Conservation (phyloP, 257 asterid species). For the Scutellaria barbata region DNA sequence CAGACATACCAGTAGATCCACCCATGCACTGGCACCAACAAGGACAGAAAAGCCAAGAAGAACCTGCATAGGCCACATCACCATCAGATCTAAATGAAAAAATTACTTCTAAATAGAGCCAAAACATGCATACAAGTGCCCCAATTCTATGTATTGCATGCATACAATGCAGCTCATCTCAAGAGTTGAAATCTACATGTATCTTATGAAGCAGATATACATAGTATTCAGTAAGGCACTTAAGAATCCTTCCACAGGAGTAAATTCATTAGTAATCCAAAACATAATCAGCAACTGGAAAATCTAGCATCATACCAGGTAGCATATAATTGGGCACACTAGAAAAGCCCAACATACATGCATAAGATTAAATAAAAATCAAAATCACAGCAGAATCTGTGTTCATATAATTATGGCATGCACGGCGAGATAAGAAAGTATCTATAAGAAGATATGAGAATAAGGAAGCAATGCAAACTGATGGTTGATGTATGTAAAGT, state of each 20-base stretch:
- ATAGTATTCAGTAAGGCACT: neutral
- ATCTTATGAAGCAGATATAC: slow-evolving; percentile 7
- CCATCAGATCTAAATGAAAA: slow-evolving; percentile 22
- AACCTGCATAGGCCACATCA: slow-evolving; percentile 55
- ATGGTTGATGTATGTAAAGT: slow-evolving; percentile 19
- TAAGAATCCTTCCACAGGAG: neutral
- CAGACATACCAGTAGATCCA: slow-evolving; percentile 85
- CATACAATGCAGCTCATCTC: slow-evolving; percentile 7
- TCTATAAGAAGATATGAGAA: slow-evolving; percentile 19
- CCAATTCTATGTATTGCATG: neutral
- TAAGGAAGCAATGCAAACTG: slow-evolving; percentile 27
- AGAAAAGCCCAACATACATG: neutral
- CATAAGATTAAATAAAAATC: slow-evolving; percentile 8
- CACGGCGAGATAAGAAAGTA: neutral
- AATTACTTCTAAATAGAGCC: neutral
- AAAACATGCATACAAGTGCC: slow-evolving; percentile 7
- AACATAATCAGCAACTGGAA: slow-evolving; percentile 4
- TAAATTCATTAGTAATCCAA: slow-evolving; percentile 2
- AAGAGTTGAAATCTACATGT: neutral
- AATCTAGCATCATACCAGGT: slow-evolving; percentile 21
- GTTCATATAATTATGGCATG: neutral
- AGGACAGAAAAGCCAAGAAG: slow-evolving; percentile 95
- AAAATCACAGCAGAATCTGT: slow-evolving; percentile 14
- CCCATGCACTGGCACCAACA: slow-evolving; percentile 99
- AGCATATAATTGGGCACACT: slow-evolving; percentile 12